Base-by-base conservation (phyloP, 2,329 filamentous ascomycete species). In the Xylariaceae sp. region DNA sequence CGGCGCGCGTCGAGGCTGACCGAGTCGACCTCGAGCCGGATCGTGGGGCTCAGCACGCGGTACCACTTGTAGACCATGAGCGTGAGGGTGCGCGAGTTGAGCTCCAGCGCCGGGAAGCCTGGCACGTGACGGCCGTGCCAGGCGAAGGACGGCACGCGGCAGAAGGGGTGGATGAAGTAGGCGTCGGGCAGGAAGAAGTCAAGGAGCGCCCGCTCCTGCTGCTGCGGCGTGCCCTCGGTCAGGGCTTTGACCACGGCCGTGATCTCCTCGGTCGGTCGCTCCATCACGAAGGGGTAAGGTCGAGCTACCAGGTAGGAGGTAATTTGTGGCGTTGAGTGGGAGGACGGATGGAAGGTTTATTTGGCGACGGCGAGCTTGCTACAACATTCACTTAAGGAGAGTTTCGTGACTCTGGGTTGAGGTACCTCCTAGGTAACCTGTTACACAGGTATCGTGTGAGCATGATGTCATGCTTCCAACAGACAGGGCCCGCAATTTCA, bases 21-120 rank as follows among this genome's bases (percentile, higher is more conserved):
- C 3, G 69, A 72, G 42, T 86, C 72, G 13, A 94, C 66, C 2
- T 70, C 61, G 10, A 90, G 60, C 27, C 79, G 68, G 44, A 92
- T 83, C 13, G 67, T 64, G 0, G 88, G 88, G 40, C 79, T 86
- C 52, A 94, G 66, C 43, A 90, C 82, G 51, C 87, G 85, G 59
- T 93, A 90, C 83, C 83, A 89, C 25, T 77, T 75, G 52, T 86
- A 93, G 36, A 94, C 80, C 46, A 70, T 68, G 30, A 72, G 62
- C 13, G 93, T 68, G 5, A 84, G 53, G 60, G 69, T 76, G 27
- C 84, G 70, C 8, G 83, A 89, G 42, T 80, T 74, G 16, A 74
- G 35, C 1, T 50, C 47, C 33, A 27, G 32, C 10, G 51, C 56
- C 1, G 64, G 44, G 3, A 68, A 46, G n/a, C n/a, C n/a, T n/a